Evolutionary conservation across 2,329 filamentous ascomycete genomes (phyloP).

Genomic region (Aspergillus vadensis): DNA sequence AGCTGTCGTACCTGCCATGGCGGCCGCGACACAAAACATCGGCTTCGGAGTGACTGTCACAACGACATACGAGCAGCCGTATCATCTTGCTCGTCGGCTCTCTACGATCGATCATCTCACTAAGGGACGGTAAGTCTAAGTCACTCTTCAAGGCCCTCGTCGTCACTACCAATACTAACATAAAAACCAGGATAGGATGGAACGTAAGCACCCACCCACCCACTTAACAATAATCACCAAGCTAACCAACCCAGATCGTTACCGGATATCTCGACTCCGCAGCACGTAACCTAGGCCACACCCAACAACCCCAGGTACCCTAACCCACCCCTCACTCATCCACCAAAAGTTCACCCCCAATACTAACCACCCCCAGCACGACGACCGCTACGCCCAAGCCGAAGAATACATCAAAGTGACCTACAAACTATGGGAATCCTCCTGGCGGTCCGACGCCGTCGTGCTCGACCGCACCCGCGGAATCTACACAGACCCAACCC

Average conservation of each 20-base stretch:
- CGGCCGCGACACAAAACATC: slow-evolving; percentile 66
- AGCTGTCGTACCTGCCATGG: slow-evolving; percentile 66
- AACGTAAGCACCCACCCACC: slow-evolving; percentile 44
- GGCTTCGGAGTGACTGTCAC: slow-evolving; percentile 68
- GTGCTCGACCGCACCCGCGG: slow-evolving; percentile 60
- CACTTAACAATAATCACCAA: not conserved
- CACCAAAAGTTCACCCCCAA: not conserved
- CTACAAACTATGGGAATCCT: slow-evolving; percentile 68
- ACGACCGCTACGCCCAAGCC: slow-evolving; percentile 65
- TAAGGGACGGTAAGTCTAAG: slow-evolving; percentile 56
- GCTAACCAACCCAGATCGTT: slow-evolving; percentile 53
- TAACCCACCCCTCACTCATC: not conserved
- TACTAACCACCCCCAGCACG: slow-evolving; percentile 50
- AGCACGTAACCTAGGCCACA: slow-evolving; percentile 62
- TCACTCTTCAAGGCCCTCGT: not conserved
- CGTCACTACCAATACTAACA: not conserved
- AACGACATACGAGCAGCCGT: slow-evolving; percentile 70
- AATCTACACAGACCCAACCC: slow-evolving; percentile 60
- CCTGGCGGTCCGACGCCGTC: slow-evolving; percentile 68
- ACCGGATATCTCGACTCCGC: slow-evolving; percentile 69
- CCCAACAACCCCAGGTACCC: slow-evolving; percentile 52
- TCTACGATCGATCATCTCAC: slow-evolving; percentile 69
- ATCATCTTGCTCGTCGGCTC: slow-evolving; percentile 65
- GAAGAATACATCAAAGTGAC: slow-evolving; percentile 67
- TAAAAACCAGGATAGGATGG: slow-evolving; percentile 53